phyloP scores from a whole-genome alignment of 352 stramenopile species.

The Pythium volutum region DNA sequence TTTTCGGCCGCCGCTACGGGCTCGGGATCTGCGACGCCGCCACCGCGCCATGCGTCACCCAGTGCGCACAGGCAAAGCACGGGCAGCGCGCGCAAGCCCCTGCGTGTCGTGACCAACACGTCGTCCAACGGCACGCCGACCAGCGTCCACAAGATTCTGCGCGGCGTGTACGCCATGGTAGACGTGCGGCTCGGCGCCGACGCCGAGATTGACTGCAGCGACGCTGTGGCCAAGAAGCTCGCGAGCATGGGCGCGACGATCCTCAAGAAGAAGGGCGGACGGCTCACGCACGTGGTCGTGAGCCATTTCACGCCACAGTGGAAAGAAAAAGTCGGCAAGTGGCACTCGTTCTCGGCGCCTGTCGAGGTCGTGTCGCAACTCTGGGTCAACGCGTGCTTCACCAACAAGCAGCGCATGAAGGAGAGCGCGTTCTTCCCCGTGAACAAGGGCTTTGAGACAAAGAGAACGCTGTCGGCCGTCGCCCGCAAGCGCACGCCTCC shows the following conservation, averaged over 20 bases:
- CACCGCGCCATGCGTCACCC: background rate
- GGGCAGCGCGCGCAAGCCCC: slow-evolving; percentile 6
- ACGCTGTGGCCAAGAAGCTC: slow-evolving; percentile 67
- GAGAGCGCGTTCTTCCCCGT: slow-evolving; percentile 77
- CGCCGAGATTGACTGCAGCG: slow-evolving; percentile 77
- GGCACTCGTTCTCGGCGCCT: slow-evolving; percentile 32
- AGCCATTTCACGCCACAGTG: slow-evolving; percentile 61
- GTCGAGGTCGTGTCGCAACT: slow-evolving; percentile 80
- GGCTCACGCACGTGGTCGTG: slow-evolving; percentile 76
- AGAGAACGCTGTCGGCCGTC: background rate
- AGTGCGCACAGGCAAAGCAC: background rate
- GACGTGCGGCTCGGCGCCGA: slow-evolving; percentile 69
- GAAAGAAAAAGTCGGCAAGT: slow-evolving; percentile 74
- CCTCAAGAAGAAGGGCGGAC: slow-evolving; percentile 57
- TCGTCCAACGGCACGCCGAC: background rate
- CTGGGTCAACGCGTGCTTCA: slow-evolving; percentile 81
- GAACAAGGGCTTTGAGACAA: slow-evolving; percentile 31
- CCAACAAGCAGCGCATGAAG: slow-evolving; percentile 64
- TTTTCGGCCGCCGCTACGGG: slow-evolving; percentile 15
- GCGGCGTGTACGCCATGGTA: slow-evolving; percentile 65
- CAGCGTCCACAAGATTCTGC: slow-evolving; percentile 23
- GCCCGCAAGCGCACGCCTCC: background rate
- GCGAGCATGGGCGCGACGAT: slow-evolving; percentile 60
- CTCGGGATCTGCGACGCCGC: background rate
- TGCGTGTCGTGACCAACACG: slow-evolving; percentile 16